Conservation (phyloP, 768 basidiomycete species). For the Suillus cothurnatus region DNA sequence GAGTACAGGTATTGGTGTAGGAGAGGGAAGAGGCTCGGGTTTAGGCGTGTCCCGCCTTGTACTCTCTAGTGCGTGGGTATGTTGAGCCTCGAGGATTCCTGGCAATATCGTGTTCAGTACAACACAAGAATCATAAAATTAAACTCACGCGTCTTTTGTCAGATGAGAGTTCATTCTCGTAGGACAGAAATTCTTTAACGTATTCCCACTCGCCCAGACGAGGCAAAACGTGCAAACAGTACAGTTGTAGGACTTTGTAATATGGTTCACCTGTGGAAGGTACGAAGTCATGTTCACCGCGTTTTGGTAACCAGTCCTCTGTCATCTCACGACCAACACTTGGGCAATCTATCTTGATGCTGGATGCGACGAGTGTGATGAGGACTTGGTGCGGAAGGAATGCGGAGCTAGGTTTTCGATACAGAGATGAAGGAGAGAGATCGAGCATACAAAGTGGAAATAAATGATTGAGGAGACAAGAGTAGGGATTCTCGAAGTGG, state of each 20-base stretch:
- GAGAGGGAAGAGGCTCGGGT: slow-evolving; percentile 19
- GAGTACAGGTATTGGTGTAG: slow-evolving; percentile 27
- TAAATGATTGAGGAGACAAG: slow-evolving; percentile 60
- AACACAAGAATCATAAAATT: background rate
- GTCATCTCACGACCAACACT: slow-evolving; percentile 65
- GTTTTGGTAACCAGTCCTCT: slow-evolving; percentile 77
- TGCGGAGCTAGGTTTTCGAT: slow-evolving; percentile 46
- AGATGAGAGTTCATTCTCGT: slow-evolving; percentile 64
- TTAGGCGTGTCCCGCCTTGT: slow-evolving; percentile 22
- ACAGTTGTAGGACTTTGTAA: slow-evolving; percentile 74
- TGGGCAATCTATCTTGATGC: slow-evolving; percentile 65
- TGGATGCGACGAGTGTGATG: slow-evolving; percentile 68
- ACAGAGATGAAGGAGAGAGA: slow-evolving; percentile 54
- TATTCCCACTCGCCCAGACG: slow-evolving; percentile 80
- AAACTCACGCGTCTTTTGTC: slow-evolving; percentile 53
- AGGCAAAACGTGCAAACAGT: slow-evolving; percentile 73
- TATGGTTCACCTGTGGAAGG: slow-evolving; percentile 55
- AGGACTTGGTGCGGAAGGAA: slow-evolving; percentile 73
- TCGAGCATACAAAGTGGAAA: slow-evolving; percentile 58
- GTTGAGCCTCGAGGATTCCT: slow-evolving; percentile 32
- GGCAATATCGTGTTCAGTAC: slow-evolving; percentile 10
- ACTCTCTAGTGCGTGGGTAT: slow-evolving; percentile 32
- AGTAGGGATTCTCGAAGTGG: slow-evolving; percentile 53
- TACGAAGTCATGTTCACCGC: slow-evolving; percentile 41
- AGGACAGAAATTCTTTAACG: slow-evolving; percentile 71